Evolutionary conservation across 2,329 filamentous ascomycete species (phyloP).

Genomic region (Colletotrichum sojae): DNA sequence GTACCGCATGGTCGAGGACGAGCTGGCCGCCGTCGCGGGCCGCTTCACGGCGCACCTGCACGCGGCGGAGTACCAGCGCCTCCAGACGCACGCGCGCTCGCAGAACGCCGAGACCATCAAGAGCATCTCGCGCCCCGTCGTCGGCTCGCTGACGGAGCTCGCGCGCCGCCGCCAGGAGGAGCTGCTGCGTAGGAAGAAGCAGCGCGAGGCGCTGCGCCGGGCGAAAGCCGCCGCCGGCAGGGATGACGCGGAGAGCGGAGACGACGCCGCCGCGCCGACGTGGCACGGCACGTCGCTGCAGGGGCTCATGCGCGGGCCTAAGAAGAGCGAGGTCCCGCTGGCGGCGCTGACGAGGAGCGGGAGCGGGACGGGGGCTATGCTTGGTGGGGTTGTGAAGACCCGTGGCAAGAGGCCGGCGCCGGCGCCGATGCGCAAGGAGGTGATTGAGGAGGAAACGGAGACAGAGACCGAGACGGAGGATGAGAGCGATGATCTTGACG

Average conservation of each 20-base stretch:
- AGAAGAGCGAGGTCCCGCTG: slow-evolving; percentile 46
- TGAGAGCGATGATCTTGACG: slow-evolving; percentile 34
- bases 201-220: slow-evolving; percentile 50
- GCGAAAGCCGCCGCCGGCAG: slow-evolving; percentile 39
- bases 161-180: slow-evolving; percentile 54
- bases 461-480: not conserved
- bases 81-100: slow-evolving; percentile 70
- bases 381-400: slow-evolving; percentile 29
- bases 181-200: slow-evolving; percentile 52
- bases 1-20: slow-evolving; percentile 89
- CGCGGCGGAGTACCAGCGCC: slow-evolving; percentile 80
- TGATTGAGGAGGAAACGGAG: slow-evolving; percentile 8
- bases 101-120: slow-evolving; percentile 68
- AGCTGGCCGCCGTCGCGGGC: slow-evolving; percentile 77
- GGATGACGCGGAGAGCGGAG: slow-evolving; percentile 48
- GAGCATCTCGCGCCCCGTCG: slow-evolving; percentile 66
- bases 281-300: slow-evolving; percentile 53
- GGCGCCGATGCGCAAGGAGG: slow-evolving; percentile 24
- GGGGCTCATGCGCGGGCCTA: slow-evolving; percentile 60
- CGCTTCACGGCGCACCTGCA: slow-evolving; percentile 82
- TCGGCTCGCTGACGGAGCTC: slow-evolving; percentile 55
- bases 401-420: slow-evolving; percentile 33
- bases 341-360: slow-evolving; percentile 46
- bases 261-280: slow-evolving; percentile 45
- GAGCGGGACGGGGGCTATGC: slow-evolving; percentile 48